Evolutionary conservation across 352 stramenopile species (phyloP).

Genomic region (Globisporangium abappressorium): DNA sequence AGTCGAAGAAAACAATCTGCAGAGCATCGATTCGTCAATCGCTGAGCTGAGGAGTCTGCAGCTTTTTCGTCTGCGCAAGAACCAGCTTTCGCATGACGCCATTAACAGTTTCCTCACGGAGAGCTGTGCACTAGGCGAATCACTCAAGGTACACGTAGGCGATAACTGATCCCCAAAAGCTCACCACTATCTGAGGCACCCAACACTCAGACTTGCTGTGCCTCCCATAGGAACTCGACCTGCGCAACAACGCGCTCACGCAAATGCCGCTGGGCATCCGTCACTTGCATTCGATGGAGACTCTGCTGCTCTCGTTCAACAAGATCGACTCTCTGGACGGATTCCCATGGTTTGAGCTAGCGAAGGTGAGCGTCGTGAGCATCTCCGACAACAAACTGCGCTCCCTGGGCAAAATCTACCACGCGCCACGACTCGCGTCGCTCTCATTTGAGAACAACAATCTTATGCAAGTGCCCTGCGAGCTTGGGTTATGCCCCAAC

Average conservation of each 20-base stretch:
- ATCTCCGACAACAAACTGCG: constrained; percentile 77
- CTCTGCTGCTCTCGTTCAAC: constrained; percentile 70
- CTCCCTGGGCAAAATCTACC: constrained; percentile 62
- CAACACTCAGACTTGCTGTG: background rate
- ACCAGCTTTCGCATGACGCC: constrained; percentile 47
- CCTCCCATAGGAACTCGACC: constrained; percentile 55
- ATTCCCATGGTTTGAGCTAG: constrained; percentile 54
- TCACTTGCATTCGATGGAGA: constrained; percentile 45
- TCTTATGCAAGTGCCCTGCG: constrained; percentile 51
- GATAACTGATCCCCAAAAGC: background rate
- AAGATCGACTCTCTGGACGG: constrained; percentile 62
- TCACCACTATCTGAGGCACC: background rate
- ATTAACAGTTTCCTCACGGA: constrained; percentile 41
- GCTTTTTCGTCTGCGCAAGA: constrained; percentile 70
- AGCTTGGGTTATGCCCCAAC: constrained; percentile 59
- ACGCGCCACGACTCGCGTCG: constrained; percentile 51
- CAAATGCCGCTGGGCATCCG: constrained; percentile 37
- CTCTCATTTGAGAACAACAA: constrained; percentile 88
- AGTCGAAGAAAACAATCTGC: constrained; percentile 62
- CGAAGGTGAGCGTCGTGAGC: constrained; percentile 52
- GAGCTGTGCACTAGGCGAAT: constrained; percentile 16
- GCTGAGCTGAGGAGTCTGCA: constrained; percentile 45
- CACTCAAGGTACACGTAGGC: constrained; percentile 27
- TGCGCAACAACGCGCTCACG: constrained; percentile 64
- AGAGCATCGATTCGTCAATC: constrained; percentile 42